Base-by-base conservation (phyloP, 2,329 filamentous ascomycete genomes). In the Monosporascus sp. region DNA sequence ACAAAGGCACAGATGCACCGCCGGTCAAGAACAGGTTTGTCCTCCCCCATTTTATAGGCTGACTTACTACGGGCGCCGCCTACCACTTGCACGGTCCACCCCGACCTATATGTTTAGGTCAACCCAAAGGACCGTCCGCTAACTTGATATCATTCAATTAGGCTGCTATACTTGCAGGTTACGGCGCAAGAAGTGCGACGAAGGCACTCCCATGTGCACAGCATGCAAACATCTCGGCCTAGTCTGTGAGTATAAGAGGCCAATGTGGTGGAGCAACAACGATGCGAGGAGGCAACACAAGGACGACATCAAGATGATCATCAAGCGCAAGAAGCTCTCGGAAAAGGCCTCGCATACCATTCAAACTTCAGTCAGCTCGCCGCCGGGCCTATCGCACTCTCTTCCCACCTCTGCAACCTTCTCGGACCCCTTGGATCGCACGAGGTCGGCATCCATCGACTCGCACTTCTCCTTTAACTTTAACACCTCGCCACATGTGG, bases 181-280 rank as follows among this genome's bases (percentile, higher is more conserved):
- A 63, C 75, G 84, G 67, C 77, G 84, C 60, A 87, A 87, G 74
- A 87, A 87, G 77, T 87, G 84, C 73, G 84, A 87, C 65, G 84
- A 87, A 70, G 82, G 81, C 58, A 74, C 77, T 38, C 81, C 82
- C 51, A 74, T 77, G 64, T 87, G 84, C 76, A 79, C 81, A 17
- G 84, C 84, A 56, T 87, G 84, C 79, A 85, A 82, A 63, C 79
- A 85, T 67, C 86, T 99, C 53, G 88, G 89, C 51, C 80, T 99
- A 53, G 80, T 81, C 65, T 99, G 94, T 77, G 91, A 97, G 78
- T 99, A 97, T 78, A 96, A 96, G 80, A 80, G 92, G 68, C 94
- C 94, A 38, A 84, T 89, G 74, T 99, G 94, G 94, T 99, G 94
- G 94, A 89, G 87, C 74, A 97, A 94, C 78, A 88, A 89, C 67